phyloP scores from a whole-genome alignment of 2,329 filamentous ascomycete species.

The Aquanectria penicillioides region DNA sequence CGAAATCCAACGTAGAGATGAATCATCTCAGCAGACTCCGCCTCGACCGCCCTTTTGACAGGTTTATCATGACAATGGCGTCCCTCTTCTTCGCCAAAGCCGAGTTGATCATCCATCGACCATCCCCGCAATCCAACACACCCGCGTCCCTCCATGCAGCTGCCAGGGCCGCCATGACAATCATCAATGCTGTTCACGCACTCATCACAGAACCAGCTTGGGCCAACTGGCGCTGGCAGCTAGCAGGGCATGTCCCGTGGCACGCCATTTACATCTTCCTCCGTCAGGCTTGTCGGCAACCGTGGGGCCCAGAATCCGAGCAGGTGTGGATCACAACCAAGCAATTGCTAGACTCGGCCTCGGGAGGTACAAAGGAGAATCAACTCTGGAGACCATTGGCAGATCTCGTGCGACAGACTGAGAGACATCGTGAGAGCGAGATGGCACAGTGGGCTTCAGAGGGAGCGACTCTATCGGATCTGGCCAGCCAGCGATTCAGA shows the following conservation, averaged over 20 bases:
- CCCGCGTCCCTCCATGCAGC: not conserved
- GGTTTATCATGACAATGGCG: conserved; percentile 34
- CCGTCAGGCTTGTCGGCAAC: conserved; percentile 28
- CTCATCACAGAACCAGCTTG: conserved; percentile 36
- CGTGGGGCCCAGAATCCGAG: conserved; percentile 38
- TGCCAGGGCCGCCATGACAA: not conserved
- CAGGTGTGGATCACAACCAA: conserved; percentile 31
- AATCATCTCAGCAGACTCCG: conserved; percentile 25
- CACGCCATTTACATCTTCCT: conserved; percentile 39
- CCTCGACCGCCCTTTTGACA: conserved; percentile 17
- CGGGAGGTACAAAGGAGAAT: conserved; percentile 18
- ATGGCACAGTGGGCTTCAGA: conserved; percentile 12
- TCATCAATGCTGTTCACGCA: conserved; percentile 33
- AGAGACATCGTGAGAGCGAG: conserved; percentile 24
- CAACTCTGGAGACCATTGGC: conserved; percentile 31
- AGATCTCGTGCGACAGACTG: conserved; percentile 12
- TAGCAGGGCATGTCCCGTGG: conserved; percentile 42
- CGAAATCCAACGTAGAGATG: conserved; percentile 23
- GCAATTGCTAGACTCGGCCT: conserved; percentile 8
- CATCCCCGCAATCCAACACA: not conserved
- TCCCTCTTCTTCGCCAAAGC: conserved; percentile 42
- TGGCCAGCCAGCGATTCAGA: too few relatives aligned
- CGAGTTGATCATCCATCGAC: conserved; percentile 33
- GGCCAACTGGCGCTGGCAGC: conserved; percentile 43
- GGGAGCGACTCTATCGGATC: too few relatives aligned